phyloP scores from a whole-genome alignment of 495 filamentous ascomycete genomes.

The Penicillium fimorum region DNA sequence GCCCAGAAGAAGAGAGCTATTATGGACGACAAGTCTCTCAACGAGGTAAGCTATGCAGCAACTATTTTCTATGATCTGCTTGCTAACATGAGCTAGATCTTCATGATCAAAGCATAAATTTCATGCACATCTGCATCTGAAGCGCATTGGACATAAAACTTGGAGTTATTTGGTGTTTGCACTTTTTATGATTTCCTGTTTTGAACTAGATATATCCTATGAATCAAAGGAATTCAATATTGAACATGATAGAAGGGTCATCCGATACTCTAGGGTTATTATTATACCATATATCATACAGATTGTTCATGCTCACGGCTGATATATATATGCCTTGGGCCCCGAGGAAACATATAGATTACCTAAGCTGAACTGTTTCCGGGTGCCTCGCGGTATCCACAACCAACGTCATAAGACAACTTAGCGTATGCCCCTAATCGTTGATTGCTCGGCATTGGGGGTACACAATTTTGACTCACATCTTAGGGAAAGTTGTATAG shows the following conservation, averaged over 20 bases:
- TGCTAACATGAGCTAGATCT: slow-evolving; percentile 58
- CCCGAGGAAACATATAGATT: background rate
- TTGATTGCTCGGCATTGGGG: background rate
- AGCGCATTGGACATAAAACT: slow-evolving; percentile 2
- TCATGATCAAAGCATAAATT: slow-evolving; percentile 63
- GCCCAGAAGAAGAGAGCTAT: slow-evolving; percentile 74
- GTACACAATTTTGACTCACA: background rate
- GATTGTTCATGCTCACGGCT: no score
- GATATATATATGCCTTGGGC: no score
- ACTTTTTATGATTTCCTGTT: background rate
- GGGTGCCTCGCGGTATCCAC: slow-evolving; percentile 4
- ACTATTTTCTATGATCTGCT: background rate
- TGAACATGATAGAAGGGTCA: background rate
- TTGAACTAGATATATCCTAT: slow-evolving; percentile 6
- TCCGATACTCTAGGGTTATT: background rate
- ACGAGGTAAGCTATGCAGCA: slow-evolving; percentile 57
- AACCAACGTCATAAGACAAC: slow-evolving; percentile 2
- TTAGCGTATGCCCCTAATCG: background rate
- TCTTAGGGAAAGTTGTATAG: background rate
- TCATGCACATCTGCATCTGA: slow-evolving; percentile 8
- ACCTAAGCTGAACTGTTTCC: background rate
- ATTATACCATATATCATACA: background rate
- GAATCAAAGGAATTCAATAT: slow-evolving; percentile 3
- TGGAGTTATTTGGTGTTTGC: slow-evolving; percentile 9
- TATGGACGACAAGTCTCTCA: slow-evolving; percentile 68